Evolutionary conservation across 2,329 filamentous ascomycete genomes (phyloP).

Genomic region (Ceratocystis huliohia): DNA sequence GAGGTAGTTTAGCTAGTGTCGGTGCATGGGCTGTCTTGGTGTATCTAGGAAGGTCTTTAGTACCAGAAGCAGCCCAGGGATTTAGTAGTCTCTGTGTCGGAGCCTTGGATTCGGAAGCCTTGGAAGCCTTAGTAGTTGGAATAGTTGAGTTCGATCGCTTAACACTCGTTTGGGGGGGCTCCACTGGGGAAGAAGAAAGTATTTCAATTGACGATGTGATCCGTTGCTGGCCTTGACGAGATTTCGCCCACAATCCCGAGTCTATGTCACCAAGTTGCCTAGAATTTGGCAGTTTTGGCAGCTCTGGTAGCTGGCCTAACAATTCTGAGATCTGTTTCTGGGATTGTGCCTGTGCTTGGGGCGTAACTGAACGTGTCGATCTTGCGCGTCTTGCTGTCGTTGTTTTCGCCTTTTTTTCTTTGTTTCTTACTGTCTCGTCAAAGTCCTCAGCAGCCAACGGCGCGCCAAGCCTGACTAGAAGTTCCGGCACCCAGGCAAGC

Average conservation of each 20-base stretch:
- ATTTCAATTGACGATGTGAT: constrained; percentile 4
- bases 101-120: neutral
- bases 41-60: neutral
- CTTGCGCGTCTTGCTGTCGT: neutral
- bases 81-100: neutral
- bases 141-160: neutral
- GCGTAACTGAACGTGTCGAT: constrained; percentile 6
- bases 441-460: constrained; percentile 23
- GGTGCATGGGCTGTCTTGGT: constrained; percentile 9
- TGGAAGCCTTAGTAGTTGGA: neutral
- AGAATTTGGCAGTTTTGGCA: neutral
- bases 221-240: constrained; percentile 1
- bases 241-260: neutral
- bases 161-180: neutral
- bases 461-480: constrained; percentile 23
- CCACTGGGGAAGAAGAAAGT: neutral
- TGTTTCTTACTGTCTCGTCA: constrained; percentile 23
- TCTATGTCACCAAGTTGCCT: neutral
- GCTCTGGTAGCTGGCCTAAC: neutral
- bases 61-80: constrained; percentile 11
- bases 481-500: constrained; percentile 30
- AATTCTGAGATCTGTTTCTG: neutral
- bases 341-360: neutral
- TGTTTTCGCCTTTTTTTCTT: constrained; percentile 10
- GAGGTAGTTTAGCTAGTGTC: neutral